Evolutionary conservation across 345 rosid species (phyloP), one percentile per base, ranked within the genome.

Genomic region (Litchi chinensis): DNA sequence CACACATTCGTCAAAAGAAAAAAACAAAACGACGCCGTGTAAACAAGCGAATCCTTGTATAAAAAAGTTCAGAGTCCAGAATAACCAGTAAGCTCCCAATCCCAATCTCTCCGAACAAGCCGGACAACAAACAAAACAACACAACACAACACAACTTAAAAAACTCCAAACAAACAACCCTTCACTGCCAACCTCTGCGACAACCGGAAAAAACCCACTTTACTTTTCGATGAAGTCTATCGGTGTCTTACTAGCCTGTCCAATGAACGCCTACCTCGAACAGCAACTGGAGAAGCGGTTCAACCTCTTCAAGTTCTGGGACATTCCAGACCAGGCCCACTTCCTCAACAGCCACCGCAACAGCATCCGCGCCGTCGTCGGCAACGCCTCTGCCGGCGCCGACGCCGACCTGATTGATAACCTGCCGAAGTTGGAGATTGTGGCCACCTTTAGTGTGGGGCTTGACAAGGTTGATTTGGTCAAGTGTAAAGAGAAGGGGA

Each of bases 361-460:
- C 80, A 75, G 76, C 22, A 82, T 88, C 83, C 84, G 82, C 15
- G 93, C 89, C 0, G 82, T 90, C 3, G 96, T 89, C 5, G 86
- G 89, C 0, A 59, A 79, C 83, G 43, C 88, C 64, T 10, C 8
- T 21, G 76, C 81, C 50, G 91, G 92, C 19, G 92, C 90, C 68
- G 90, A 89, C 56, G 86, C 90, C 6, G 81, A 79, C 74, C 81
- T 92, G 48, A 85, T 92, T 56, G 90, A 87, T 8, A 77, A 86
- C 10, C 70, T 92, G 60, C 96, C 91, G 11, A 81, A 82, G 76
- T 71, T 90, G 59, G 90, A 90, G 85, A 92, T 90, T 44, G 88
- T 90, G 64, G 74, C 96, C 12, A 92, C 73, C 48, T 85, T 56
- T 83, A 90, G 93, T 62, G 93, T 90, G 43, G 96, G 93, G 5